Evolutionary conservation across 441 rosid species (phyloP), one percentile per base, ranked within the genome.

Genomic region (Melastoma candidum): DNA sequence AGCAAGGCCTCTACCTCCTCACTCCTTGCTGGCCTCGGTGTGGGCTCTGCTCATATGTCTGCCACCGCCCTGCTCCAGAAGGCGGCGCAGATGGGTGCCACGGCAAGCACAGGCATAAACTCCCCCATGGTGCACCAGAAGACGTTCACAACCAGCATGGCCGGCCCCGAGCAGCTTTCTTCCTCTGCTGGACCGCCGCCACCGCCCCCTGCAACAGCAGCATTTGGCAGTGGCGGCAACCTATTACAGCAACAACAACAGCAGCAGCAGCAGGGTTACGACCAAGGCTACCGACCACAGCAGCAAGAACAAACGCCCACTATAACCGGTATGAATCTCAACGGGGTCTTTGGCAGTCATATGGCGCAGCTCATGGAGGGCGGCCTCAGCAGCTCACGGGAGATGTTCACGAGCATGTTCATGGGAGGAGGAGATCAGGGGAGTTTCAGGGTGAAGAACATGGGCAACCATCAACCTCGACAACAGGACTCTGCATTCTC

Each of bases 71-170:
- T 77, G 61, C 52, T 81, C 49, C 81, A 75, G 54, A 77, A 75
- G 49, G 87, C 83, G 1, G 87, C 83, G 3, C 83, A 81, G 58
- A 75, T 81, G 80, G 86, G 79, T 44, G 78, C 82, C 29, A 74
- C 83, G 2, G 81, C 85, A 10, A 79, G 81, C 70, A 79, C 72
- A 62, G 70, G 66, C 54, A 76, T 74, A 53, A 84, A 79, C 55
- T 81, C 88, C 10, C 83, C 88, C 0, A 68, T 81, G 81, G 79
- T 79, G 84, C 86, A 52, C 46, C 56, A 81, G 45, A 81, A 76
- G 68, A 72, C 72, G 74, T 81, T 79, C 57, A 60, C 70, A 2
- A 66, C 64, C 46, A 60, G 66, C 63, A 74, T 84, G 75, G 65
- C 54, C 26, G 65, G 65, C 26, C 74, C 73, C 41, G 77, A 74